phyloP scores from a whole-genome alignment of 495 filamentous ascomycete species.

The Friedmanniomyces endolithicus region DNA sequence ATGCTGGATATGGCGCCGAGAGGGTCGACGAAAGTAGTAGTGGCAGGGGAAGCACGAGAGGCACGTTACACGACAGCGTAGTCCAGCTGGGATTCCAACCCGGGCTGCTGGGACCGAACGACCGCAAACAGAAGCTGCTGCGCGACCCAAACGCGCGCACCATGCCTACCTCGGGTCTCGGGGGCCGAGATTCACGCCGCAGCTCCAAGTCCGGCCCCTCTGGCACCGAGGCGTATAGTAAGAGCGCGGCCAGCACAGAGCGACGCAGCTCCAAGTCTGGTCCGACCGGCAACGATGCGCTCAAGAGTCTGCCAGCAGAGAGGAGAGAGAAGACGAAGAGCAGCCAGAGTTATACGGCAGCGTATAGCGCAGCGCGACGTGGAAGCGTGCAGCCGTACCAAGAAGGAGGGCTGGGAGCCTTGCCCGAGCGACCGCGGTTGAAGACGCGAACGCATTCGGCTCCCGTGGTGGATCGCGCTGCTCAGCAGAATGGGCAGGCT shows the following conservation, averaged over 20 bases:
- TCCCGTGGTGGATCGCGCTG: slow-evolving; percentile 8
- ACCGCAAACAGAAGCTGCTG: background rate
- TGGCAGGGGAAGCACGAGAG: slow-evolving; percentile 5
- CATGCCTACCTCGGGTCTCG: slow-evolving; percentile 6
- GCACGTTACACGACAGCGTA: slow-evolving; percentile 5
- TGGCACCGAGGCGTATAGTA: slow-evolving; percentile 1
- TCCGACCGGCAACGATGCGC: slow-evolving; percentile 4
- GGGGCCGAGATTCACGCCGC: slow-evolving; percentile 9
- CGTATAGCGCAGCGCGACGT: background rate
- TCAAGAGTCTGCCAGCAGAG: background rate
- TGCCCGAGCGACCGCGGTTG: slow-evolving; percentile 15
- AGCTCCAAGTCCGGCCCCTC: slow-evolving; percentile 11
- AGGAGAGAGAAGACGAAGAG: slow-evolving; percentile 18
- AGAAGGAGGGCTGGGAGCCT: background rate
- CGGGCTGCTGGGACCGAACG: background rate
- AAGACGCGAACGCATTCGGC: slow-evolving; percentile 19
- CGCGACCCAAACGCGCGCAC: background rate
- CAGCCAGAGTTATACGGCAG: slow-evolving; percentile 7
- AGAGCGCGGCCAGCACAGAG: background rate
- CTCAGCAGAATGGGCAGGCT: background rate
- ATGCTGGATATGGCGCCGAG: slow-evolving; percentile 5
- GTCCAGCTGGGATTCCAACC: background rate
- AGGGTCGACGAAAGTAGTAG: background rate
- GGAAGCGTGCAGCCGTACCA: slow-evolving; percentile 11
- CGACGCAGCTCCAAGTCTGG: slow-evolving; percentile 10